Conservation (phyloP, 305 asterid species). For the Vinca major region DNA sequence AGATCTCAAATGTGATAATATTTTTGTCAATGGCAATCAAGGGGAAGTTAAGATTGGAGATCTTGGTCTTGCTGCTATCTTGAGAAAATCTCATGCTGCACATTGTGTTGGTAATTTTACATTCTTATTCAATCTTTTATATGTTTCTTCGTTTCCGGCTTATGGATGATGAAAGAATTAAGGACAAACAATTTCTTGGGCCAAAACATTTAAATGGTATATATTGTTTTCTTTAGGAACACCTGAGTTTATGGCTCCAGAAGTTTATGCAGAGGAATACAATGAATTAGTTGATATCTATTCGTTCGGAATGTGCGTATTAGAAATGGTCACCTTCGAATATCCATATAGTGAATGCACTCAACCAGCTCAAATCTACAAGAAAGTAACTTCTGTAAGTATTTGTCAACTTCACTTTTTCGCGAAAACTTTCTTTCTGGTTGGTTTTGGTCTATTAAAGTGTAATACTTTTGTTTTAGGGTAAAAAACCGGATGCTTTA, state of each 20-base stretch:
- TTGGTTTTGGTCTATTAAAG: slow-evolving; percentile 8
- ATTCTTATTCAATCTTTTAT: neutral
- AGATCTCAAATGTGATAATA: slow-evolving; percentile 81
- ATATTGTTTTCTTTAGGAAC: slow-evolving; percentile 41
- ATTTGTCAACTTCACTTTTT: slow-evolving; percentile 1
- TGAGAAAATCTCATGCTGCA: slow-evolving; percentile 69
- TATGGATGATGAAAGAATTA: neutral
- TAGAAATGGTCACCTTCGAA: slow-evolving; percentile 83
- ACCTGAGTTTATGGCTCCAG: slow-evolving; percentile 88
- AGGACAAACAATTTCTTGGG: neutral
- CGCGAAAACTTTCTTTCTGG: neutral
- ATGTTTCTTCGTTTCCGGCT: neutral
- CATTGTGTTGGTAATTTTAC: slow-evolving; percentile 57
- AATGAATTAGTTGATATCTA: slow-evolving; percentile 75
- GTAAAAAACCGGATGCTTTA: slow-evolving; percentile 64
- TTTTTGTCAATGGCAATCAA: slow-evolving; percentile 72
- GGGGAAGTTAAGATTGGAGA: slow-evolving; percentile 87
- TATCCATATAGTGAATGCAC: slow-evolving; percentile 85
- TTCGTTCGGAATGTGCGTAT: slow-evolving; percentile 80
- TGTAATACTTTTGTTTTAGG: slow-evolving; percentile 27
- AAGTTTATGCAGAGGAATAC: slow-evolving; percentile 77
- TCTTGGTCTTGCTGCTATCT: slow-evolving; percentile 79
- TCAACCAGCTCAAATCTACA: slow-evolving; percentile 79
- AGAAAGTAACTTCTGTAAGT: slow-evolving; percentile 75
- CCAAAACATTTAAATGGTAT: neutral